Conservation (phyloP, 2,329 filamentous ascomycete species). For the Sclerotinia nivalis region DNA sequence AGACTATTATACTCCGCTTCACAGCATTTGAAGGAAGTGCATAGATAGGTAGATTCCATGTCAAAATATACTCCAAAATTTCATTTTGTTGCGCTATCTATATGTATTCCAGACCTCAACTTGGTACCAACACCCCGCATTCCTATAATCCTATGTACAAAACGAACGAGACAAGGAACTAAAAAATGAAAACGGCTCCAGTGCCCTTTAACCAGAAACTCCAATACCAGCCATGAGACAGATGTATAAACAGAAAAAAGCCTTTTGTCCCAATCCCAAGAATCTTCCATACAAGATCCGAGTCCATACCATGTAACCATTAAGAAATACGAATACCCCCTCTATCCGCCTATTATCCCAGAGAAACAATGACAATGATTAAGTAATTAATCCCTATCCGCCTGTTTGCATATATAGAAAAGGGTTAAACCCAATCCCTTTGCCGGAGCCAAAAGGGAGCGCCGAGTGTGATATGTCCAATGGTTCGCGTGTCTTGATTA, state of each 20-base stretch:
- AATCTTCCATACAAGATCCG: constrained; percentile 5
- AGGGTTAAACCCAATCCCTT: constrained; percentile 2
- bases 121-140: background rate
- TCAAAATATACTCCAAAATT: background rate
- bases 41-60: background rate
- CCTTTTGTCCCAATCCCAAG: background rate
- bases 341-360: background rate
- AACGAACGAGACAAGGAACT: background rate
- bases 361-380: background rate
- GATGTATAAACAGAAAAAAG: background rate
- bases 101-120: background rate
- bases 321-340: background rate
- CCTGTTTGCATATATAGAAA: background rate
- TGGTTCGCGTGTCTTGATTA: constrained; percentile 4
- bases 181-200: background rate
- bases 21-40: too few species aligned
- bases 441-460: background rate
- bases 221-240: background rate
- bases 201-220: background rate
- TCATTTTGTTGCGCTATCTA: background rate
- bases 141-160: constrained; percentile 2
- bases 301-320: constrained; percentile 5
- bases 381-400: background rate
- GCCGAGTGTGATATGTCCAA: constrained; percentile 9
- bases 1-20: too few species aligned